Base-by-base conservation (phyloP, 805 yeast genomes). In the Maudiozyma bulderi region DNA sequence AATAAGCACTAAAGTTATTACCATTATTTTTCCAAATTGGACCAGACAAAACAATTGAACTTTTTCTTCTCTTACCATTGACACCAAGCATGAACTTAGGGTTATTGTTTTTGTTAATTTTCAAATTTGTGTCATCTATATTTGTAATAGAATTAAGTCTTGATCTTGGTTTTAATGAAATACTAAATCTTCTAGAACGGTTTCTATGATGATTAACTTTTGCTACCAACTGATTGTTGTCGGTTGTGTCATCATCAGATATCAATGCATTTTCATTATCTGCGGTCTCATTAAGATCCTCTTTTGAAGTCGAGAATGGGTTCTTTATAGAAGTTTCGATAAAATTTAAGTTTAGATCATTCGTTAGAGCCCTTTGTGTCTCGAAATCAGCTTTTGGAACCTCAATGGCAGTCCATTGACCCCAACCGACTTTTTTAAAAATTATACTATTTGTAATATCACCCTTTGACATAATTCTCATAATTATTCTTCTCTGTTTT, bases 341-440 rank as follows among this genome's bases (percentile, higher is more conserved):
- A 29, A 51, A 40, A 46, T 68, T 69, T 10, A 66, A 62, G 45
- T 69, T 69, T 3, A 65, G 61, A 8, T 60, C 56, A 46, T 58
- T 75, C 62, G 61, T 72, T 57, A 59, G 59, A 61, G 64, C 75
- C 69, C 74, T 62, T 66, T 75, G 57, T 58, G 30, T 15, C 15
- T 47, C 54, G 46, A 72, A 52, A 9, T 44, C 26, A 8, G 26
- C 43, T 5, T 13, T 28, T n/a, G 34, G 30, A 11, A 67, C 78
- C 43, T 71, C 67, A 56, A 81, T 74, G 2, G 89, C 93, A 30
- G 58, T 51, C 97, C 97, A 90, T 64, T 89, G 95, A 51, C 97
- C 97, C 97, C 97, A 90, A 14, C 97, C 96, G 30, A 90, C 86
- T 69, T 90, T 90, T 60, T 88, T 95, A 68, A 90, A 90, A n/a